Evolutionary conservation across 2,329 filamentous ascomycete species (phyloP).

Genomic region (Chaetomium olivaceum): DNA sequence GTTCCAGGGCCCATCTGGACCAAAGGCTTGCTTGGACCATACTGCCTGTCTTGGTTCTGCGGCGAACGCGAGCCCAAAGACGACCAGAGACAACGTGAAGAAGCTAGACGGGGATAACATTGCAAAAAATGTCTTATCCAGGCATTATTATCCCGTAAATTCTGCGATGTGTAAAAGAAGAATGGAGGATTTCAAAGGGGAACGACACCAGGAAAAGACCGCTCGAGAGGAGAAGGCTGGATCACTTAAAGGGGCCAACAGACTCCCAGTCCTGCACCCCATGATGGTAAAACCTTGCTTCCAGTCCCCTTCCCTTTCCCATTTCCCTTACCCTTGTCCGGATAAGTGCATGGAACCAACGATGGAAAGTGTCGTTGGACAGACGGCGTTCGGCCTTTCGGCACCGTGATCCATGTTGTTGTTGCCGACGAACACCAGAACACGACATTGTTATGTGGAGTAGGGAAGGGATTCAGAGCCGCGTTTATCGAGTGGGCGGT

Average conservation of each 20-base stretch:
- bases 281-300: not conserved
- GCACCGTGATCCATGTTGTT: too few relatives aligned
- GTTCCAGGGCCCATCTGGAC: constrained; percentile 16
- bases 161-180: not conserved
- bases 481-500: not conserved
- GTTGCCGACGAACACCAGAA: not conserved
- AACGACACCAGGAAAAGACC: not conserved
- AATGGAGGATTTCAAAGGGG: not conserved
- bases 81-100: not conserved
- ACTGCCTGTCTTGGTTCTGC: not conserved
- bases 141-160: not conserved
- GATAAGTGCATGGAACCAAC: too few relatives aligned
- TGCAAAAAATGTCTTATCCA: not conserved
- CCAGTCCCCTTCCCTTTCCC: too few relatives aligned
- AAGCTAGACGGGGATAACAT: not conserved
- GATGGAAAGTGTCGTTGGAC: too few relatives aligned
- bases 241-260: not conserved
- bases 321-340: not conserved
- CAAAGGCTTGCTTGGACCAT: not conserved
- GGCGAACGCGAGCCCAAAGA: not conserved
- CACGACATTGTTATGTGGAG: not conserved
- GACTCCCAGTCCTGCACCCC: not conserved
- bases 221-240: not conserved
- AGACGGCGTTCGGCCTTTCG: too few relatives aligned
- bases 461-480: not conserved